Conservation (phyloP, 2,329 filamentous ascomycete species). For the Ophiobolus disseminans region DNA sequence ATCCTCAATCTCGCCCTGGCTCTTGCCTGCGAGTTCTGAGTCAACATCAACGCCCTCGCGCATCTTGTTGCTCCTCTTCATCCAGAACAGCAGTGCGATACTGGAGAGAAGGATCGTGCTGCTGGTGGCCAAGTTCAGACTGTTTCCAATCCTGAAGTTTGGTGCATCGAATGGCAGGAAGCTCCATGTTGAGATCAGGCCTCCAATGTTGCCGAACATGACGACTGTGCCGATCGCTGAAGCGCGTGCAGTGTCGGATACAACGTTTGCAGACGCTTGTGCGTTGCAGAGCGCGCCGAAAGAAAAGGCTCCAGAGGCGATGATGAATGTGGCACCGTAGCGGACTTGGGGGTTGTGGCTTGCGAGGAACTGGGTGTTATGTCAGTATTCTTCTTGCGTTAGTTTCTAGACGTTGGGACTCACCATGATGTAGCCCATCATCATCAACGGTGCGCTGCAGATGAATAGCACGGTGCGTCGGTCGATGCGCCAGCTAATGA, state of each 20-base stretch:
- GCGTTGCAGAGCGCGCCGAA: constrained; percentile 72
- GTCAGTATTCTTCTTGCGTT: not conserved
- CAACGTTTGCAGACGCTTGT: constrained; percentile 72
- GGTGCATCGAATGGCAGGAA: constrained; percentile 70
- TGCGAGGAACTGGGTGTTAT: constrained; percentile 66
- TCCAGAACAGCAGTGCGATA: constrained; percentile 63
- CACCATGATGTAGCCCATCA: constrained; percentile 66
- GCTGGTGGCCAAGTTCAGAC: constrained; percentile 70
- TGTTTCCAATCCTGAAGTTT: constrained; percentile 74
- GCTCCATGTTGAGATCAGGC: constrained; percentile 69
- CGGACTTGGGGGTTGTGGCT: constrained; percentile 58
- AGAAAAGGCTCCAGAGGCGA: constrained; percentile 68
- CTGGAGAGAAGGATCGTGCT: constrained; percentile 62
- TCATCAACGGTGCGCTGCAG: constrained; percentile 66
- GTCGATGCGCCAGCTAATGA: constrained; percentile 67
- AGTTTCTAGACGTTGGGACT: not conserved
- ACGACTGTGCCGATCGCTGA: constrained; percentile 71
- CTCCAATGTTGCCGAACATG: constrained; percentile 77
- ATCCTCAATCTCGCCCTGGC: constrained; percentile 38
- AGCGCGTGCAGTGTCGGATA: constrained; percentile 72
- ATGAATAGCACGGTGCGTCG: constrained; percentile 68
- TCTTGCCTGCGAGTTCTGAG: constrained; percentile 61
- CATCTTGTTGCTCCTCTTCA: constrained; percentile 67
- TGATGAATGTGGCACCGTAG: constrained; percentile 75
- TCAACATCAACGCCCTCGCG: constrained; percentile 64